phyloP scores from a whole-genome alignment of 768 basidiomycete species.

The Amanita rubescens region DNA sequence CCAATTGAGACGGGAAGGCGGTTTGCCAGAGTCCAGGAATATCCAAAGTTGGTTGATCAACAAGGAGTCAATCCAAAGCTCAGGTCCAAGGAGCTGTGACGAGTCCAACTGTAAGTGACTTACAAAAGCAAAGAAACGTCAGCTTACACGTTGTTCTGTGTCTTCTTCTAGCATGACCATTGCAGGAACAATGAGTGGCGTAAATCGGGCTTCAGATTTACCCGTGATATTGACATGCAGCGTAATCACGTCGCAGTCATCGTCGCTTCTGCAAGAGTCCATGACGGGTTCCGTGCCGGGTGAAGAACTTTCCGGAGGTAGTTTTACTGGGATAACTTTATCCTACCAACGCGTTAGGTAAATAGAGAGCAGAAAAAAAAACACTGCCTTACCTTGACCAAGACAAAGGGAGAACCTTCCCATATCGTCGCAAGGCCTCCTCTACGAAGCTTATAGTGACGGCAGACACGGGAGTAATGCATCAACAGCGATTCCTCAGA shows the following conservation, averaged over 20 bases:
- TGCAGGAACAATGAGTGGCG: constrained; percentile 46
- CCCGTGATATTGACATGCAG: constrained; percentile 33
- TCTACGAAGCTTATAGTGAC: constrained; percentile 2
- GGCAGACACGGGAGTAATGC: constrained; percentile 1
- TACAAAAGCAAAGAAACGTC: background rate
- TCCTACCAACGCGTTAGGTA: background rate
- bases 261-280: constrained; percentile 11
- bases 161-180: constrained; percentile 41
- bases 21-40: constrained; percentile 18
- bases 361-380: background rate
- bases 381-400: background rate
- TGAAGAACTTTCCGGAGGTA: background rate
- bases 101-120: background rate
- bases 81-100: constrained; percentile 25
- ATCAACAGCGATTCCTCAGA: background rate
- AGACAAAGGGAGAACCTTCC: constrained; percentile 5
- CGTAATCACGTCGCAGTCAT: constrained; percentile 26
- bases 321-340: background rate
- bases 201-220: constrained; percentile 37
- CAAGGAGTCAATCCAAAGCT: constrained; percentile 34
- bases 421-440: background rate
- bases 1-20: constrained; percentile 22
- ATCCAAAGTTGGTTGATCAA: constrained; percentile 28
- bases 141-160: constrained; percentile 36
- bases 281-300: background rate